Evolutionary conservation across 139 green algal species (phyloP).

Genomic region (Picochlorum costavermella): DNA sequence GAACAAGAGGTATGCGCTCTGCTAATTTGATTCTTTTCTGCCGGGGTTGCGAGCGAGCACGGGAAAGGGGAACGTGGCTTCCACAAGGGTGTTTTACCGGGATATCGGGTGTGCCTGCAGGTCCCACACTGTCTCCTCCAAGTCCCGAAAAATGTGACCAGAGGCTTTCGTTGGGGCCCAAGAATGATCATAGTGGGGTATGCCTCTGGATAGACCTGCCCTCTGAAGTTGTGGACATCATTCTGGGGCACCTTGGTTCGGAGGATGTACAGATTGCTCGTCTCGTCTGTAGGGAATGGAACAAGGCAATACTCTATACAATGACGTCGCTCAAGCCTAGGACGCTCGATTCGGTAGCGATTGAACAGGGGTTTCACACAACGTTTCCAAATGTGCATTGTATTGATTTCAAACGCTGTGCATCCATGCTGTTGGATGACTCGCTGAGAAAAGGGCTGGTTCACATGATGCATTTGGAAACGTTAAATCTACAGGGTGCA

Average conservation of each 20-base stretch:
- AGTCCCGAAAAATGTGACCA: too few species aligned
- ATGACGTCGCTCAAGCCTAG: conserved; percentile 13
- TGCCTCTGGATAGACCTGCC: conserved; percentile 8
- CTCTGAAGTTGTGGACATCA: conserved; percentile 13
- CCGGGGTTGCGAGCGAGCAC: neutral
- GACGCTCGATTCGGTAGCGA: neutral
- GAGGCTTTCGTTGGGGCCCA: too few species aligned
- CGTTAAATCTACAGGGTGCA: conserved; percentile 15
- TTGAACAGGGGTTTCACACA: neutral
- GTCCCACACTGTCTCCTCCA: too few species aligned
- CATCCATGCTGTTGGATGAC: conserved; percentile 12
- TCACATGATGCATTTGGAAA: conserved; percentile 10
- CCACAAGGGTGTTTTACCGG: too few species aligned
- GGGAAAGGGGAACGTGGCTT: too few species aligned
- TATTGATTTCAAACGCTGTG: conserved; percentile 15
- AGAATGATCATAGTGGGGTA: too few species aligned
- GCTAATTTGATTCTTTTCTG: neutral
- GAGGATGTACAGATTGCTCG: conserved; percentile 15
- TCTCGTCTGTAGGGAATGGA: conserved; percentile 27
- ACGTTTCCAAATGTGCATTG: conserved; percentile 17
- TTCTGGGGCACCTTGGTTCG: conserved; percentile 8
- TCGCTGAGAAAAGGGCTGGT: neutral
- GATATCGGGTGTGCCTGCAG: too few species aligned
- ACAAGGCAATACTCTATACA: neutral
- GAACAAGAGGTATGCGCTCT: neutral